These are phyloP conservation scores for Jatropha multifida DNA, from an alignment of 441 rosid genomes.

Conservation along the genomic window DNA sequence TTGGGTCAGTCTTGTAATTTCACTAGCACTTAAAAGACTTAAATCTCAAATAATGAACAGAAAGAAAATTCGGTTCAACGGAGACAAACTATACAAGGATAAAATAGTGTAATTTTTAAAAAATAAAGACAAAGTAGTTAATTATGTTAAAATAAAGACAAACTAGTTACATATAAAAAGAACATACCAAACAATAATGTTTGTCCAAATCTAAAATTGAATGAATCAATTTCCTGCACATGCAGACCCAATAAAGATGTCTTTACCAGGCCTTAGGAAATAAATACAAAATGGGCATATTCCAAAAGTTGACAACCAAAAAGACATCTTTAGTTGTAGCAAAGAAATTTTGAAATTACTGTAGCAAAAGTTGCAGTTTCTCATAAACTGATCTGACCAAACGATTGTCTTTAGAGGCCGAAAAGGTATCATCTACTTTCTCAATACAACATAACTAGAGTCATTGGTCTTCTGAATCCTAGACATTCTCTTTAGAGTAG, in stretches of 20 bases:
- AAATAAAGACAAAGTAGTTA: no score
- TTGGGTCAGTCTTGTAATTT: no score
- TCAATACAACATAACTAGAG: constrained; percentile 68
- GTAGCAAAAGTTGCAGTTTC: neutral
- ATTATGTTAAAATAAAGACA: no score
- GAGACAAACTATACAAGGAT: no score
- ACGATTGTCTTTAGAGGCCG: neutral
- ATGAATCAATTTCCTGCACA: neutral
- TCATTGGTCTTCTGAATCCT: constrained; percentile 87
- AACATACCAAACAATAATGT: no score
- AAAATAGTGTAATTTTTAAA: no score
- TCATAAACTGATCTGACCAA: neutral
- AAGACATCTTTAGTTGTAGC: neutral
- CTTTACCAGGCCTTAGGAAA: neutral
- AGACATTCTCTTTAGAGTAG: constrained; percentile 75
- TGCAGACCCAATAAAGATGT: neutral
- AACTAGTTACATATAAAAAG: no score
- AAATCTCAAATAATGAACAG: no score
- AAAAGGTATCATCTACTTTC: constrained; percentile 44
- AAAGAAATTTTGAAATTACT: neutral
- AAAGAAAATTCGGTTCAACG: no score
- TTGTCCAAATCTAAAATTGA: neutral
- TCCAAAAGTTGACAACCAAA: neutral
- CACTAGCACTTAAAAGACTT: no score
- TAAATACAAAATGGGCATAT: no score